phyloP scores from a whole-genome alignment of 83 land plant genomes.

The Picea engelmannii region DNA sequence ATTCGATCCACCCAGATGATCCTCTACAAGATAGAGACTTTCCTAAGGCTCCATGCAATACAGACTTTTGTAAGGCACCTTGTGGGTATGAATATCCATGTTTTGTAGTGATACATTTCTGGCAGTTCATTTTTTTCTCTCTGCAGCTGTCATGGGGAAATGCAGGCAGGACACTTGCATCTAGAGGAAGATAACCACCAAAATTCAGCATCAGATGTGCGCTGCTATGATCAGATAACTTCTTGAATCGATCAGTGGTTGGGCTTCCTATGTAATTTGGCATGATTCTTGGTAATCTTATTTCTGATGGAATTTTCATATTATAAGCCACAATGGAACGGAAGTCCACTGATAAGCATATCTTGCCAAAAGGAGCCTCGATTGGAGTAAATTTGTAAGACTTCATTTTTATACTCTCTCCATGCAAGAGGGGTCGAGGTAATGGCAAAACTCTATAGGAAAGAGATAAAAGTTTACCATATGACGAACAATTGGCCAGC shows the following conservation, averaged over 20 bases:
- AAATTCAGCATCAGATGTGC: constrained; percentile 13
- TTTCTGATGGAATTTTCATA: constrained; percentile 3
- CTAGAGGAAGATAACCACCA: constrained; percentile 7
- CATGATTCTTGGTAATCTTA: neutral
- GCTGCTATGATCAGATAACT: neutral
- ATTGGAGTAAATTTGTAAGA: constrained; percentile 14
- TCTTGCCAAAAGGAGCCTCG: constrained; percentile 1
- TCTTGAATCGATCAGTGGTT: constrained; percentile 4
- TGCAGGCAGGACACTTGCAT: neutral
- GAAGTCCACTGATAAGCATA: constrained; percentile 11
- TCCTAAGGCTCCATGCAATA: neutral
- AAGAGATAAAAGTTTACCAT: constrained; percentile 2
- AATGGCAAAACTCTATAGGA: constrained; percentile 4
- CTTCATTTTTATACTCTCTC: neutral
- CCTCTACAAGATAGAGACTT: neutral
- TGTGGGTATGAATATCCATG: constrained; percentile 2
- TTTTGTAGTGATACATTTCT: neutral
- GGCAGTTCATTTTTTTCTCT: neutral
- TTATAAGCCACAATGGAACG: constrained; percentile 9
- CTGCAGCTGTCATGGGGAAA: constrained; percentile 3
- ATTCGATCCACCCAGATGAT: neutral
- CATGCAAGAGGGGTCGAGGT: constrained; percentile 9
- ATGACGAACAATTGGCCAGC: constrained; percentile 2
- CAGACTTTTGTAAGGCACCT: neutral
- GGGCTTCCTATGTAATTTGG: neutral